Conservation (phyloP, 2,329 filamentous ascomycete genomes). For the Xylaria sp. region DNA sequence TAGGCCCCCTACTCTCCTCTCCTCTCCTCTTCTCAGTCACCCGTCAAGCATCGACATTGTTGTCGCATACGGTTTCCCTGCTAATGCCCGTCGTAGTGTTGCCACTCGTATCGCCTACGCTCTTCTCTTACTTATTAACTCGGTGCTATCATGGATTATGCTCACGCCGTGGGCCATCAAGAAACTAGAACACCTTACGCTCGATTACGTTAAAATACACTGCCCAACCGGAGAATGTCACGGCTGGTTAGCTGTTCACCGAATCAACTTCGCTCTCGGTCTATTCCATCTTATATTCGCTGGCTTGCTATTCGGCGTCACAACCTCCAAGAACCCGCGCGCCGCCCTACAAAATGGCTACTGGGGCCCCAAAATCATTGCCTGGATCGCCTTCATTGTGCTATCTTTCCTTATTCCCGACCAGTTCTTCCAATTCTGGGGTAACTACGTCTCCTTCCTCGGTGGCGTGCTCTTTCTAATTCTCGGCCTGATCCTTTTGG, state of each 20-base stretch:
- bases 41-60: not conserved
- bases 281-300: conserved; percentile 92
- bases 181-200: conserved; percentile 88
- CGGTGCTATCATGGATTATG: conserved; percentile 98
- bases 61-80: not conserved
- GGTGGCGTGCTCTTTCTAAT: conserved; percentile 94
- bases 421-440: conserved; percentile 93
- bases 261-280: conserved; percentile 97
- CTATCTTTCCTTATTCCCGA: conserved; percentile 96
- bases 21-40: conserved; percentile 12
- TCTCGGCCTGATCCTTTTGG: conserved; percentile 88
- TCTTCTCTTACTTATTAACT: conserved; percentile 93
- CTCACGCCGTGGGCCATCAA: conserved; percentile 98
- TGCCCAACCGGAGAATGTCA: conserved; percentile 92
- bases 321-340: conserved; percentile 85
- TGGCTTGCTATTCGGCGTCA: conserved; percentile 84
- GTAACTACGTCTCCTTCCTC: conserved; percentile 89
- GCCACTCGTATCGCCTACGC: conserved; percentile 97
- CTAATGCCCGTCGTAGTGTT: conserved; percentile 67
- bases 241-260: conserved; percentile 95
- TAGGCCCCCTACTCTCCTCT: conserved; percentile 50
- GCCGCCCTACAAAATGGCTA: conserved; percentile 96
- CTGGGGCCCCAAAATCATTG: conserved; percentile 95
- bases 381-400: conserved; percentile 87
- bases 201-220: conserved; percentile 96